Evolutionary conservation across 768 basidiomycete genomes (phyloP), one percentile per base, ranked within the genome.

Genomic region (Hysterangium stoloniferum): DNA sequence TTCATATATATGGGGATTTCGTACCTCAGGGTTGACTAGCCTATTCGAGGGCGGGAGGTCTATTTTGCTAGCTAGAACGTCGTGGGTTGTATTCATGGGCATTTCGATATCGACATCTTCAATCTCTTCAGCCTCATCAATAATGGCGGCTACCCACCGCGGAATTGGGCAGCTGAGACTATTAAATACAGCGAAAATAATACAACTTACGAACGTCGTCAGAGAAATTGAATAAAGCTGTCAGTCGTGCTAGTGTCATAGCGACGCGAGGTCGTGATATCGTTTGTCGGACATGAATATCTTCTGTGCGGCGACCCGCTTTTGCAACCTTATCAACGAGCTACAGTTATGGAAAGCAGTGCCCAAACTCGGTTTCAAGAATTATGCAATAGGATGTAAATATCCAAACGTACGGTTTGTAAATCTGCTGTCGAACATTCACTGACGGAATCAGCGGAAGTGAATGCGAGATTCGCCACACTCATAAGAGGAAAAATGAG

Each of bases 401-500:
- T 43, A 9, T 25, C 49, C 57, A 52, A 56, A 83, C 86, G 75
- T 82, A 82, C 62, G n/a, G n/a, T n/a, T n/a, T 87, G 82, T 33
- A 86, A 68, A 55, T 84, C 82, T 38, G 58, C 60, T 52, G 75
- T 74, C 37, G 79, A 63, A 41, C 82, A 66, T 60, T 77, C 76
- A 61, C 71, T 64, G 51, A 86, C 65, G 37, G 74, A 64, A 54
- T 84, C 76, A 47, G 77, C 58, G 32, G 80, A 80, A 43, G 76
- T 71, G 65, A 88, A 83, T 2, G 81, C 75, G 55, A 86, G 65
- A 62, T 87, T 79, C 52, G 74, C 80, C 40, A 78, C 67, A 62
- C 79, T 86, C 61, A 90, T 80, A 53, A 89, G 71, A 6, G 87
- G 87, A 54, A 82, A 68, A 55, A 89, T 79, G 56, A 89, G 77